These are phyloP conservation scores for Phytophthora hibernalis DNA, from an alignment of 352 stramenopile genomes.

Conservation along the genomic window DNA sequence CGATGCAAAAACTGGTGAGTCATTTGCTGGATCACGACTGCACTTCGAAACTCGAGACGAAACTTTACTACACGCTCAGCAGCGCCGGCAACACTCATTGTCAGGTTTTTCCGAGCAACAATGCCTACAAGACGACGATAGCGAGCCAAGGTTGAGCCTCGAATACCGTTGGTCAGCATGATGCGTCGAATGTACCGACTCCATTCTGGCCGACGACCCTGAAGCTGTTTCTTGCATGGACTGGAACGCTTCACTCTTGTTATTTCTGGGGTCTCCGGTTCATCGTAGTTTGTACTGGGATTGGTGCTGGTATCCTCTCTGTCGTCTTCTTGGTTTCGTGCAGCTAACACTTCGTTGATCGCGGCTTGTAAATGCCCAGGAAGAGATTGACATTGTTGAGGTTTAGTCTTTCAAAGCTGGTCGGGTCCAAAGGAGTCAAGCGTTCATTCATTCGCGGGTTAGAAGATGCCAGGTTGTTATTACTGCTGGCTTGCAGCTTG, in stretches of 20 bases:
- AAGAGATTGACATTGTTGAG: conserved; percentile 10
- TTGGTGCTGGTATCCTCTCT: conserved; percentile 8
- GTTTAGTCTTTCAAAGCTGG: conserved; percentile 21
- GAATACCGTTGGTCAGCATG: conserved; percentile 34
- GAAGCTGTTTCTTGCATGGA: conserved; percentile 15
- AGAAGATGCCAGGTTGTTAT: conserved; percentile 9
- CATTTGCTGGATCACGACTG: conserved; percentile 21
- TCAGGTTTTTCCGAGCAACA: conserved; percentile 36
- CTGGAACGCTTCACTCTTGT: conserved; percentile 12
- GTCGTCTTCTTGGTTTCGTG: conserved; percentile 5
- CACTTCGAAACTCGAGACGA: conserved; percentile 29
- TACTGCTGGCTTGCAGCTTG: conserved; percentile 11
- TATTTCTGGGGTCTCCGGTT: conserved; percentile 7
- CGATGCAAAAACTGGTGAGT: conserved; percentile 25
- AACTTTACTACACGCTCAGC: conserved; percentile 25
- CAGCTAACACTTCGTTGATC: conserved; percentile 28
- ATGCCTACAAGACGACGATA: conserved; percentile 52
- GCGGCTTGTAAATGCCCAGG: conserved; percentile 24
- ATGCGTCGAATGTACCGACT: conserved; percentile 30
- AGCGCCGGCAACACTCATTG: conserved; percentile 23
- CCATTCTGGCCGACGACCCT: conserved; percentile 23
- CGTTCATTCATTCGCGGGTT: conserved; percentile 1
- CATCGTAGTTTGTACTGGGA: conserved; percentile 1
- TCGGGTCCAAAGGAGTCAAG: conserved; percentile 18
- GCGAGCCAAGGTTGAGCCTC: conserved; percentile 43